phyloP scores from a whole-genome alignment of 306 rosid species.

The Fagus sylvatica region DNA sequence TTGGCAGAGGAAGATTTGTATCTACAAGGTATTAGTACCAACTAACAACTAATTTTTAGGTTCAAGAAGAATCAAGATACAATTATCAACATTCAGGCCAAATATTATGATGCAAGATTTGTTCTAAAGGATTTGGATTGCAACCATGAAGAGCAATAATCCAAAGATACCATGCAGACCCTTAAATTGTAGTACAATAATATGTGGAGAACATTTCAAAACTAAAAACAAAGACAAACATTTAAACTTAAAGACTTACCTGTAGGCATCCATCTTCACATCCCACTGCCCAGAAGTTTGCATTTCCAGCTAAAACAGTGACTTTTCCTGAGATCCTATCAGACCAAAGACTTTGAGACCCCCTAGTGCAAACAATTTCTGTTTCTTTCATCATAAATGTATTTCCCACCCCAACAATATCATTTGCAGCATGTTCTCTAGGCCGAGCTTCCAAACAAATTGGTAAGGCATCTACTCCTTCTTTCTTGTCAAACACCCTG shows the following conservation, averaged over 20 bases:
- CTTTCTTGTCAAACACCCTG: conserved; percentile 84
- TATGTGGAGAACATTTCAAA: background rate
- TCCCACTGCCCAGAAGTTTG: conserved; percentile 95
- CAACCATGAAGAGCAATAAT: conserved; percentile 2
- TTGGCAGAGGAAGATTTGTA: background rate
- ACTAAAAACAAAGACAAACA: conserved; percentile 9
- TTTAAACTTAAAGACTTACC: conserved; percentile 39
- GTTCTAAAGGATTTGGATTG: background rate
- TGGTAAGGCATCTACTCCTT: conserved; percentile 64
- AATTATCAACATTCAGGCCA: background rate
- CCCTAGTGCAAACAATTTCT: conserved; percentile 75
- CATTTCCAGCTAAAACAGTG: conserved; percentile 93
- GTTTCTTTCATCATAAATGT: conserved; percentile 76
- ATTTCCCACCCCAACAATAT: conserved; percentile 74
- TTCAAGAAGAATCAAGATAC: background rate
- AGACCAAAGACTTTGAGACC: conserved; percentile 75
- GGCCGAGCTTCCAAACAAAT: conserved; percentile 85
- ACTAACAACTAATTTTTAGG: background rate
- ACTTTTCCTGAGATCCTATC: conserved; percentile 92
- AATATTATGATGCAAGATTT: background rate
- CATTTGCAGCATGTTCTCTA: conserved; percentile 73
- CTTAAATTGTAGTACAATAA: background rate
- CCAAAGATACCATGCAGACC: background rate
- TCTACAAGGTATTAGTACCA: background rate
- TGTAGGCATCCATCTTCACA: conserved; percentile 98